phyloP scores from a whole-genome alignment of 148 eudicot species.

The Fagopyrum esculentum region DNA sequence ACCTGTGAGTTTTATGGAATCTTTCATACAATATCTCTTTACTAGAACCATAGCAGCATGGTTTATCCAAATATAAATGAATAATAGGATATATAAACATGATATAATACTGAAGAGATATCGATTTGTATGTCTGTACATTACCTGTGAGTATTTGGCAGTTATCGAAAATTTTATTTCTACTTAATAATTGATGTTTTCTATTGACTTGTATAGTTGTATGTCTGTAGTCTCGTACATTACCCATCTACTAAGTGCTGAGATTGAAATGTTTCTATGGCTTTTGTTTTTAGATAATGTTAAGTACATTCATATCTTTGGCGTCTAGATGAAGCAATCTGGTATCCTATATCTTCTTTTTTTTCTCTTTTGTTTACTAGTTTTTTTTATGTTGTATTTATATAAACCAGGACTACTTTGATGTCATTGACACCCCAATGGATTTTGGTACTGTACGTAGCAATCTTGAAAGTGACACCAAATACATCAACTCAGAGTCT shows the following conservation, averaged over 20 bases:
- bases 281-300: background rate
- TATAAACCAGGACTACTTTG: constrained; percentile 74
- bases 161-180: background rate
- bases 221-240: background rate
- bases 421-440: constrained; percentile 92
- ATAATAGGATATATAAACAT: background rate
- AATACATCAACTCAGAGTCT: constrained; percentile 72
- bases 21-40: background rate
- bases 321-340: background rate
- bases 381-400: constrained; percentile 6
- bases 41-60: background rate
- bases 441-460: constrained; percentile 83
- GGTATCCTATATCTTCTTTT: background rate
- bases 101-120: too few relatives aligned
- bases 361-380: background rate
- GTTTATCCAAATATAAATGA: background rate
- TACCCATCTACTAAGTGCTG: background rate
- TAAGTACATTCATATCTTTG: background rate
- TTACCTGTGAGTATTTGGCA: background rate
- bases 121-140: too few relatives aligned
- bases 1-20: constrained; percentile 52
- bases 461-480: constrained; percentile 77
- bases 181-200: background rate
- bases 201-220: background rate
- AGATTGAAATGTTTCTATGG: background rate